These are phyloP conservation scores for Pythium aphanidermatum DNA, from an alignment of 352 stramenopile species.

Conservation along the genomic window DNA sequence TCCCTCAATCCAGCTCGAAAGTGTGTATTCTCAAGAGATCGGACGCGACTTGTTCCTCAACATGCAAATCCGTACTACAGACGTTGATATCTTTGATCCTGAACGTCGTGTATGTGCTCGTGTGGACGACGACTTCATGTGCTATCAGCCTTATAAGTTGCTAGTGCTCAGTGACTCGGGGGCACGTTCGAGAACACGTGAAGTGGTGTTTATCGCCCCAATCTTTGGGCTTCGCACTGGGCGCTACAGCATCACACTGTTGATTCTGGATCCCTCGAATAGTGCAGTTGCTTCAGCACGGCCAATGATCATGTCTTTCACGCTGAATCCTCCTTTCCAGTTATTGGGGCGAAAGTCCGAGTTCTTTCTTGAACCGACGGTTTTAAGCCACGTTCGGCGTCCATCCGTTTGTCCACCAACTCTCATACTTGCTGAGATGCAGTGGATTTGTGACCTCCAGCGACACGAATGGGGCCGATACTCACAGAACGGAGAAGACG, in stretches of 20 bases:
- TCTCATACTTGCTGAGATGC: background rate
- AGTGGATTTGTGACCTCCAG: slow-evolving; percentile 57
- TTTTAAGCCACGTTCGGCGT: background rate
- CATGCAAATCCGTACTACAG: no score
- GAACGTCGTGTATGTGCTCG: no score
- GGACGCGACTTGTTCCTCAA: no score
- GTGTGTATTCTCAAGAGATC: no score
- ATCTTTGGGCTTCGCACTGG: slow-evolving; percentile 8
- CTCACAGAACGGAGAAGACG: slow-evolving; percentile 73
- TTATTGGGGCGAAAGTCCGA: background rate
- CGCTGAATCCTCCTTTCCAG: no score
- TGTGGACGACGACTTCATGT: no score
- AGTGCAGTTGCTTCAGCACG: slow-evolving; percentile 21
- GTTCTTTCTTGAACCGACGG: slow-evolving; percentile 4
- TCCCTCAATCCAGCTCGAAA: slow-evolving; percentile 7
- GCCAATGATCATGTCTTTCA: slow-evolving; percentile 17
- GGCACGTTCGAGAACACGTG: no score
- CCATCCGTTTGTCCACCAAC: background rate
- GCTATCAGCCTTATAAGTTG: no score
- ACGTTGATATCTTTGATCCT: no score
- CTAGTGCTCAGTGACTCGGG: no score
- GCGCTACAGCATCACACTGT: background rate
- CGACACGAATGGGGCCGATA: slow-evolving; percentile 54
- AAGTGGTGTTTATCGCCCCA: no score
- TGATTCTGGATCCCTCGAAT: slow-evolving; percentile 15